Conservation (phyloP, 768 basidiomycete genomes). For the Austroboletus eburneus region DNA sequence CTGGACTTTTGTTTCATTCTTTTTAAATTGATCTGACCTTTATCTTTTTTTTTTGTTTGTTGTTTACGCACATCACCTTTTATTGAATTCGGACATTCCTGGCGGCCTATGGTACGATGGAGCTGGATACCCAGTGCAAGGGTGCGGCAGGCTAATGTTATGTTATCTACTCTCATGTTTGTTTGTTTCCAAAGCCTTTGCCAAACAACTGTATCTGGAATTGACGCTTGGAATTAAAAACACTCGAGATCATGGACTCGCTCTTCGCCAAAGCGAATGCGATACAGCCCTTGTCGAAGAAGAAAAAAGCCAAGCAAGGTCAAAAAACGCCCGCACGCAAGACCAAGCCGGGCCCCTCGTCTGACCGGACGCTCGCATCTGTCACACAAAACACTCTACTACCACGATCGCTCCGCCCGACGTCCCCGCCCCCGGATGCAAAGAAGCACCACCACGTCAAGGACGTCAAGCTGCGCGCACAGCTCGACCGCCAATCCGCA, state of each 20-base stretch:
- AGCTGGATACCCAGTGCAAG: not conserved
- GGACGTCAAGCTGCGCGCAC: slow-evolving; percentile 72
- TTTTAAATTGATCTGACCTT: not conserved
- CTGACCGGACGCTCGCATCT: slow-evolving; percentile 55
- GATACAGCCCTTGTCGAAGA: slow-evolving; percentile 45
- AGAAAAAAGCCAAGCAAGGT: slow-evolving; percentile 31
- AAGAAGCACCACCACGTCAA: slow-evolving; percentile 57
- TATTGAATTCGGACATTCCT: not conserved
- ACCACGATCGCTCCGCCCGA: slow-evolving; percentile 64
- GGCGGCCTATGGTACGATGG: not conserved
- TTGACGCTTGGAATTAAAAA: not conserved
- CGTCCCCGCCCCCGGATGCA: slow-evolving; percentile 42
- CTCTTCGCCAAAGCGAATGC: slow-evolving; percentile 69
- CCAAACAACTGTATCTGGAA: slow-evolving; percentile 7
- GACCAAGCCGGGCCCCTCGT: slow-evolving; percentile 21
- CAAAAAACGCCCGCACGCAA: too few relatives aligned
- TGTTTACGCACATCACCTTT: not conserved
- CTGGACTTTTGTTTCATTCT: not conserved
- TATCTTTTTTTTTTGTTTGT: not conserved
- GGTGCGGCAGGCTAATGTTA: too few relatives aligned
- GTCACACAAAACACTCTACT: slow-evolving; percentile 55
- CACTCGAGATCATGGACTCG: slow-evolving; percentile 69
- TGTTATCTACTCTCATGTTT: not conserved
- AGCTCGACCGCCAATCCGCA: slow-evolving; percentile 57
- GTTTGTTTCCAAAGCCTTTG: slow-evolving; percentile 16